These are phyloP conservation scores for Microdochium nivale DNA, from an alignment of 2,329 filamentous ascomycete genomes.

Conservation along the genomic window DNA sequence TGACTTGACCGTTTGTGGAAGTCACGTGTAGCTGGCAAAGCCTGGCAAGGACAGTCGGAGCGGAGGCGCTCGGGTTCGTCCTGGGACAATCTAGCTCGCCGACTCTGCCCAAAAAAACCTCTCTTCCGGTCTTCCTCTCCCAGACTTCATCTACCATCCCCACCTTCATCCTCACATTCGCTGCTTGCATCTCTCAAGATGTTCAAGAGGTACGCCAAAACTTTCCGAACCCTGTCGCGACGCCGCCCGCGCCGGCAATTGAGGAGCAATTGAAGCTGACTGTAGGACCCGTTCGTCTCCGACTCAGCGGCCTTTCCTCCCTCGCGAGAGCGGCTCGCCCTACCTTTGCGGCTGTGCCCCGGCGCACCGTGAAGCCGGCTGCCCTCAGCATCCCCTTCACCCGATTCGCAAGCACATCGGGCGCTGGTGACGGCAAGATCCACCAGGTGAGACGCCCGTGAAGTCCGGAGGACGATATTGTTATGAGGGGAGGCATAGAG, in stretches of 20 bases:
- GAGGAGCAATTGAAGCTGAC: slow-evolving; percentile 38
- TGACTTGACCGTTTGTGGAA: not conserved
- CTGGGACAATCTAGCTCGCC: slow-evolving; percentile 1
- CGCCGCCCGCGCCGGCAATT: not conserved
- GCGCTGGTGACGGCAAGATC: slow-evolving; percentile 57
- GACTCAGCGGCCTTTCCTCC: slow-evolving; percentile 56
- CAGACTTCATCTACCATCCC: slow-evolving; percentile 35
- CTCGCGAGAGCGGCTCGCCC: slow-evolving; percentile 55
- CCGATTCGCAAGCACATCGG: slow-evolving; percentile 50
- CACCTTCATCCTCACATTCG: slow-evolving; percentile 48
- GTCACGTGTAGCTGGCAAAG: slow-evolving; percentile 2
- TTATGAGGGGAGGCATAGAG: slow-evolving; percentile 9
- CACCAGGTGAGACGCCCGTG: slow-evolving; percentile 47
- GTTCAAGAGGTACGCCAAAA: slow-evolving; percentile 66
- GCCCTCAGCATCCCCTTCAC: slow-evolving; percentile 44
- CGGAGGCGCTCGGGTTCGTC: not conserved
- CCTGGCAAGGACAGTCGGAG: not conserved
- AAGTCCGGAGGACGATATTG: not conserved
- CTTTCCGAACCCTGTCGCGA: not conserved
- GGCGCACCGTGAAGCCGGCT: slow-evolving; percentile 50
- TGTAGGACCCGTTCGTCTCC: slow-evolving; percentile 18
- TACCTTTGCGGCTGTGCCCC: slow-evolving; percentile 47
- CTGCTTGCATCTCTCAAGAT: slow-evolving; percentile 66
- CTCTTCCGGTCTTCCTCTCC: slow-evolving; percentile 10
- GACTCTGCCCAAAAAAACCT: slow-evolving; percentile 4